phyloP scores from a whole-genome alignment of 2,329 filamentous ascomycete species.

The Pseudogymnoascus sp. region DNA sequence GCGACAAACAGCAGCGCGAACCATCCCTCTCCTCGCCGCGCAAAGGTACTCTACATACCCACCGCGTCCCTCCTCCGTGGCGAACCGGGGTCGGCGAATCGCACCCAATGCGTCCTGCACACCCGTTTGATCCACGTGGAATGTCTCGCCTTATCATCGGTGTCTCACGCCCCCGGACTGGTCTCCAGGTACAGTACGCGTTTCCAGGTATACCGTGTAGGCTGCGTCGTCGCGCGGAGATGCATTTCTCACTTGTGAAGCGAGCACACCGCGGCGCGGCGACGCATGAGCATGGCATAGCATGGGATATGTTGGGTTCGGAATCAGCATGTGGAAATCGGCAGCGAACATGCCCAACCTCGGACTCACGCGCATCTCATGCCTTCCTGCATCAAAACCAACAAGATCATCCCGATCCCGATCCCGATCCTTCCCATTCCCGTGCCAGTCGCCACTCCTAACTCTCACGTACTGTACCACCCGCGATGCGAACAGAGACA shows the following conservation, averaged over 20 bases:
- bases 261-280: not conserved
- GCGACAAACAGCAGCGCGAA: not conserved
- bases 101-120: slow-evolving; percentile 2
- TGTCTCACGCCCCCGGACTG: not conserved
- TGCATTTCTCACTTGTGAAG: not conserved
- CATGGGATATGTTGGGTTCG: not conserved
- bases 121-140: not conserved
- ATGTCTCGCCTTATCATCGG: not conserved
- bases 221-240: not conserved
- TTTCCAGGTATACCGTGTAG: not conserved
- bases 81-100: not conserved
- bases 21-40: not conserved
- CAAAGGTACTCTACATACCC: not conserved
- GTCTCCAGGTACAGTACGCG: not conserved
- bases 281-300: not conserved
- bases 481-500: slow-evolving; percentile 1
- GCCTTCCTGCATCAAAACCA: not conserved
- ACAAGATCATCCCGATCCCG: not conserved
- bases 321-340: not conserved
- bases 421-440: not conserved
- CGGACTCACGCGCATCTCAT: not conserved
- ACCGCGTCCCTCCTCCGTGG: not conserved
- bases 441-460: not conserved
- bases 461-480: not conserved
- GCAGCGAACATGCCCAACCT: not conserved